Evolutionary conservation across 768 basidiomycete species (phyloP).

Genomic region (Leccinum longicurvipes): DNA sequence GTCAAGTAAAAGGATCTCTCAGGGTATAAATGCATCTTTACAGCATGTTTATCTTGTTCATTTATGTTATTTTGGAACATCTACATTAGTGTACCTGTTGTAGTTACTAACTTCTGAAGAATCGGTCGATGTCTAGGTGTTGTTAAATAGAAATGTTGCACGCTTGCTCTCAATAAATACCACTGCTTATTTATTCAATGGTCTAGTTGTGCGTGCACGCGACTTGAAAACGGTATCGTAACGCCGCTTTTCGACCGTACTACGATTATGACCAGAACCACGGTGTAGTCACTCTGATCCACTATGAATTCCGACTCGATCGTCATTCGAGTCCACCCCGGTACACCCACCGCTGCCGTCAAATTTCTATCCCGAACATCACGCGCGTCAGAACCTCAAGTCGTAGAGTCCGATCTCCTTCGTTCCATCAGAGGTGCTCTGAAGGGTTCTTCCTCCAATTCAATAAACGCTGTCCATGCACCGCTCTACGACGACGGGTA

Average conservation of each 20-base stretch:
- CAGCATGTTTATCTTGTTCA: slow-evolving; percentile 36
- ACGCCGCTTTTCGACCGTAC: background rate
- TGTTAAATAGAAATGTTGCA: slow-evolving; percentile 16
- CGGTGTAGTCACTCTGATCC: background rate
- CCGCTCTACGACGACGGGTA: slow-evolving; percentile 38
- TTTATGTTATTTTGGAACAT: slow-evolving; percentile 37
- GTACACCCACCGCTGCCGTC: slow-evolving; percentile 42
- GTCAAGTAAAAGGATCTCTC: slow-evolving; percentile 32
- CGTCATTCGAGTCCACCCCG: slow-evolving; percentile 40
- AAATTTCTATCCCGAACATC: slow-evolving; percentile 37
- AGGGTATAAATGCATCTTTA: slow-evolving; percentile 32
- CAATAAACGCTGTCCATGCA: slow-evolving; percentile 40
- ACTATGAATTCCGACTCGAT: slow-evolving; percentile 21
- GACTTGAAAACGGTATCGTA: no score
- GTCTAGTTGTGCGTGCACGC: no score
- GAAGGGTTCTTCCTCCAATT: slow-evolving; percentile 48
- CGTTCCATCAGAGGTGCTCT: slow-evolving; percentile 58
- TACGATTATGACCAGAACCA: no score
- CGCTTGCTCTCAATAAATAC: background rate
- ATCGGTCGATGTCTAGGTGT: slow-evolving; percentile 2
- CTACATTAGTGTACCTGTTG: slow-evolving; percentile 29
- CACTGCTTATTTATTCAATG: background rate
- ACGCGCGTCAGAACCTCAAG: background rate
- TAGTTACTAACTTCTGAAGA: slow-evolving; percentile 14
- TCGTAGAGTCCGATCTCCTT: slow-evolving; percentile 42